A percentile compares a stretch with the other conserved stretches of the same genome.
Conservation (phyloP, 1,284 basidiomycete species). For the Volvariella surrecta region DNA sequence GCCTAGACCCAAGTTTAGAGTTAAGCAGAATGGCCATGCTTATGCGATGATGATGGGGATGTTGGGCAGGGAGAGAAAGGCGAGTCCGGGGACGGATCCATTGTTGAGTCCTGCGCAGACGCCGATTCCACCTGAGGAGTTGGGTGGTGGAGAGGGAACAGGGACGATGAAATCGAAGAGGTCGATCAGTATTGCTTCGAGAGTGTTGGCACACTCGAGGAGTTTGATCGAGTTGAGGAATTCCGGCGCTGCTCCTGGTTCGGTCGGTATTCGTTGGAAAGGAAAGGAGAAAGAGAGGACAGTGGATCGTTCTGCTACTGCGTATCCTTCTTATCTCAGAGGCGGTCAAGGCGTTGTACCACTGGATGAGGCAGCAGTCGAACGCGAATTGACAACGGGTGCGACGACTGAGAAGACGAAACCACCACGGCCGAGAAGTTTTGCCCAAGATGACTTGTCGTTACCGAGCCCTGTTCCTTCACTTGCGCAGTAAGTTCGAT, state of each 20-base stretch:
- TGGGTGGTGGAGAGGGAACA: background rate
- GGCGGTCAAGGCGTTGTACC: conserved; percentile 1
- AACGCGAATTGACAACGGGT: conserved; percentile 5
- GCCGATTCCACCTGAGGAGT: background rate
- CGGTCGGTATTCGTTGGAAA: background rate
- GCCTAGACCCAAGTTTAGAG: conserved; percentile 59
- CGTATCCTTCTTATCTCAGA: background rate
- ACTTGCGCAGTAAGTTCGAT: conserved; percentile 49
- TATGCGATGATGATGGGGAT: background rate
- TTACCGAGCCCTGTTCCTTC: conserved; percentile 54
- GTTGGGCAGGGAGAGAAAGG: too few species aligned
- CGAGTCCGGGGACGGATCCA: too few species aligned
- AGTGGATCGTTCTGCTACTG: background rate
- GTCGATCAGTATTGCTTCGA: conserved; percentile 22
- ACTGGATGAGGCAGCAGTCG: background rate
- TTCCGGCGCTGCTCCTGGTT: background rate
- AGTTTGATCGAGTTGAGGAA: conserved; percentile 26
- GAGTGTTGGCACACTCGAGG: conserved; percentile 37
- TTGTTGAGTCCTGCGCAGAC: too few species aligned
- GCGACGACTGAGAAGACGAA: conserved; percentile 4
- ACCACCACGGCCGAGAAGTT: conserved; percentile 35
- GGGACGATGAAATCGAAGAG: background rate
- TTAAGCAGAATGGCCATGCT: conserved; percentile 21
- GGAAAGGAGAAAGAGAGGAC: background rate
- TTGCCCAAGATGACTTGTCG: conserved; percentile 49